Percentiles rank a stretch among this genome's conserved stretches.
Evolutionary conservation across 768 basidiomycete species (phyloP).

Genomic region (Amanita subjunquillea): DNA sequence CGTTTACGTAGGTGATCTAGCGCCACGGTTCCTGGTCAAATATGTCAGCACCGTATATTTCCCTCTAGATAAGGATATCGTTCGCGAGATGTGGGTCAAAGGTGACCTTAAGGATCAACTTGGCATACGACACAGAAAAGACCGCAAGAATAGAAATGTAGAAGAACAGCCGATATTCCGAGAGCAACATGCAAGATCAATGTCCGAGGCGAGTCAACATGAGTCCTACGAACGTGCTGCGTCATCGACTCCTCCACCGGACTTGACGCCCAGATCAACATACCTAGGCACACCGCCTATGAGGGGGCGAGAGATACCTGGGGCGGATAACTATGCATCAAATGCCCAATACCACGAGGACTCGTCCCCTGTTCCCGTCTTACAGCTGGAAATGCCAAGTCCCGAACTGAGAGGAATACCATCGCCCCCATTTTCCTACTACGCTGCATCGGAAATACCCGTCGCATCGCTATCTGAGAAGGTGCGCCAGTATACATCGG

Average conservation of each 20-base stretch:
- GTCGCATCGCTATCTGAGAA: constrained; percentile 45
- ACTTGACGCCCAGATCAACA: constrained; percentile 29
- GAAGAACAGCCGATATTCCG: constrained; percentile 70
- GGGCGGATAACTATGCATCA: not conserved
- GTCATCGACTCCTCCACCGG: constrained; percentile 17
- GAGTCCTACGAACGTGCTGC: constrained; percentile 39
- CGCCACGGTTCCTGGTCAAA: constrained; percentile 75
- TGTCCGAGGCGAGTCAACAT: constrained; percentile 40
- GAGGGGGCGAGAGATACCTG: constrained; percentile 20
- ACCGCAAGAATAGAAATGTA: constrained; percentile 35
- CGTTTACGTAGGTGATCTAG: constrained; percentile 23
- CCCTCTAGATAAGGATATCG: constrained; percentile 81
- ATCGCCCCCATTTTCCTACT: constrained; percentile 49
- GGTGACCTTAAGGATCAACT: constrained; percentile 78
- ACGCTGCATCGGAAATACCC: constrained; percentile 60
- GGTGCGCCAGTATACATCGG: constrained; percentile 30
- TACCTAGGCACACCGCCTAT: constrained; percentile 37
- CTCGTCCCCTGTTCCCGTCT: too few relatives aligned
- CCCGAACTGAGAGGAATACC: constrained; percentile 11
- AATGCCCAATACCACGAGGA: not conserved
- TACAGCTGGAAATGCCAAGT: not conserved
- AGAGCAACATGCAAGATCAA: constrained; percentile 50
- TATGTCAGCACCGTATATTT: constrained; percentile 59
- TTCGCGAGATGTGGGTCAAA: constrained; percentile 85
- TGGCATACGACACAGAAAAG: constrained; percentile 57